Evolutionary conservation across 2,329 filamentous ascomycete species (phyloP).

Genomic region (Aquanectria penicillioides): DNA sequence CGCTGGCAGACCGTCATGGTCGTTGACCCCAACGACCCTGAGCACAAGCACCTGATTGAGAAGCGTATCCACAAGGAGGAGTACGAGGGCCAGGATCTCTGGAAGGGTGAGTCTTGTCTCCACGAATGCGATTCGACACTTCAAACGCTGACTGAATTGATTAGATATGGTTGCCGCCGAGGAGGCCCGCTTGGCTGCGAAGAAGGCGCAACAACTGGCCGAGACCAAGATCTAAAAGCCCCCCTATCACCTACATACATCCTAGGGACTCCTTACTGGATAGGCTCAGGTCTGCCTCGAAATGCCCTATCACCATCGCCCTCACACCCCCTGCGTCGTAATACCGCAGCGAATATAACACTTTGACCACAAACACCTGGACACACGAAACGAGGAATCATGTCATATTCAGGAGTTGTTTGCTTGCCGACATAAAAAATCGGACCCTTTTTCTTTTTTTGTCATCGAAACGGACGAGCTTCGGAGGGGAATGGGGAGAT

Average conservation of each 20-base stretch:
- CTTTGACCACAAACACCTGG: not conserved
- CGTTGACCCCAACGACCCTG: conserved; percentile 81
- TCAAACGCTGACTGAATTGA: conserved; percentile 21
- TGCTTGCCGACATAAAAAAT: not conserved
- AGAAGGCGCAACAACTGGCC: conserved; percentile 39
- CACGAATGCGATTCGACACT: not conserved
- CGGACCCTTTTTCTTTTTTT: not conserved
- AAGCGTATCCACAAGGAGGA: conserved; percentile 89
- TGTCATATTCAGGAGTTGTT: conserved; percentile 4
- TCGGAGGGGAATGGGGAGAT: not conserved
- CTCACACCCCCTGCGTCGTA: not conserved
- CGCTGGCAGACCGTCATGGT: conserved; percentile 88
- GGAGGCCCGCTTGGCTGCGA: conserved; percentile 67
- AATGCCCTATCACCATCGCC: not conserved
- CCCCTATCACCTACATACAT: not conserved
- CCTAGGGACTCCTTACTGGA: not conserved
- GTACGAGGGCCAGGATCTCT: conserved; percentile 90
- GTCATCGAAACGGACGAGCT: not conserved
- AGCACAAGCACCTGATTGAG: conserved; percentile 85
- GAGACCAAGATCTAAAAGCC: conserved; percentile 35
- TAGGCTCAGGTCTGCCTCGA: no score
- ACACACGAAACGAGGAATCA: not conserved
- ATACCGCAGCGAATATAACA: not conserved
- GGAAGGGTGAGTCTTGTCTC: conserved; percentile 74
- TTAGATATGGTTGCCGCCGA: conserved; percentile 85